Base-by-base conservation (phyloP, 148 eudicot species). In the Rhododendron ferrugineum region DNA sequence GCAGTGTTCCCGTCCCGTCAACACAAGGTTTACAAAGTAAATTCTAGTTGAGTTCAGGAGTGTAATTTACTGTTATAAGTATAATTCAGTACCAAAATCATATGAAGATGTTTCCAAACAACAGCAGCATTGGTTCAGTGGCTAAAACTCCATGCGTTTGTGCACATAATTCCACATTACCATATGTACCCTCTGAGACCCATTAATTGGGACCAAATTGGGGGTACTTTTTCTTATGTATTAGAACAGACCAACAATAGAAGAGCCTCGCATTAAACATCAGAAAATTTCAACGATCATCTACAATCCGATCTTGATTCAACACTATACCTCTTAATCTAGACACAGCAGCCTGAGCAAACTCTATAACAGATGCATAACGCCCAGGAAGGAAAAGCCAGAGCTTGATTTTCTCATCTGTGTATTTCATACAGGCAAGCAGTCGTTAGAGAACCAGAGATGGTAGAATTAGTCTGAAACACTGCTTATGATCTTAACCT, bases 321-420 rank as follows among this genome's bases (percentile, higher is more conserved):
- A 77, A 30, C 68, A 3, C 36, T 20, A 40, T 90, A 96, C 99
- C 96, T 92, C 98, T 93, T 87, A 96, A 86, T 86, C 88, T 88
- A 85, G 93, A 91, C 58, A 94, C 90, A 84, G 96, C 96, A 85
- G 90, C n/a, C 85, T 93, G 94, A 87, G 98, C 98, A 86, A 89
- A 78, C 74, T 93, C 97, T 82, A 84, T 64, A 83, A 95, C 90
- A 7, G 95, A 86, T 37, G 93, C 87, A 90, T 94, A 91, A 72
- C 92, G 92, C 58, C 98, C 97, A 46, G 98, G 99, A 56, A 96
- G 89, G 87, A 96, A 95, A 85, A 96, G 96, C 99, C 99, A 96
- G 52, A 96, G 97, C 92, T 96, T 96, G 80, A 96, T 92, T 85
- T 96, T 94, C 88, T 95, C 96, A 89, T 96, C 99, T 96, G 93